Conservation (phyloP, 345 rosid species). For the Eucalyptus caleyi region DNA sequence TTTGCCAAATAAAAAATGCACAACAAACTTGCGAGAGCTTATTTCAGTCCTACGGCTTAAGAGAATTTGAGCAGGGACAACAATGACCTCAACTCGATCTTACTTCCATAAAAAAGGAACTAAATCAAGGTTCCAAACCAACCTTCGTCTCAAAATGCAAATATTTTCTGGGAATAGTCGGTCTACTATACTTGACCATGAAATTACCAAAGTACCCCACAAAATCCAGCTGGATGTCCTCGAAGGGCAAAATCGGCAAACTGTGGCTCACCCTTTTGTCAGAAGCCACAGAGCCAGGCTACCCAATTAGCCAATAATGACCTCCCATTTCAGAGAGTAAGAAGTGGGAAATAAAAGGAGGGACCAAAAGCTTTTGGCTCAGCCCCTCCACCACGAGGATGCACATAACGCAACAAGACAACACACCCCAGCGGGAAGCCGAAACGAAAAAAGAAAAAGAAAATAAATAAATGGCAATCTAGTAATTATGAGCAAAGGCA, state of each 20-base stretch:
- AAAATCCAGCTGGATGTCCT: neutral
- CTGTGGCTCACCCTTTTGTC: slow-evolving; percentile 15
- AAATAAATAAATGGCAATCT: slow-evolving; percentile 11
- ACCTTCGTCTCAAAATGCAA: neutral
- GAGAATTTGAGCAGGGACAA: neutral
- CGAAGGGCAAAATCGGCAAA: slow-evolving; percentile 4
- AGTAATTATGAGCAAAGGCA: neutral
- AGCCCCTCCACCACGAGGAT: neutral
- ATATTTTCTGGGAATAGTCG: neutral
- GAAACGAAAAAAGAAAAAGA: slow-evolving; percentile 3
- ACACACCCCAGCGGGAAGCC: neutral
- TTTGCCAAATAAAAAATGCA: neutral
- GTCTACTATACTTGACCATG: neutral
- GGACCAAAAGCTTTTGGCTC: neutral
- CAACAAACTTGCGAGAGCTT: neutral
- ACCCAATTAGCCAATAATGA: slow-evolving; percentile 23
- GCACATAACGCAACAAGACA: neutral
- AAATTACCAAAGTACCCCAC: neutral
- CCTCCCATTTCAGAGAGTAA: neutral
- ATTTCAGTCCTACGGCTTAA: neutral
- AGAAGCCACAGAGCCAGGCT: slow-evolving; percentile 17
- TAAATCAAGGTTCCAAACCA: neutral
- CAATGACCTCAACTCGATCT: neutral
- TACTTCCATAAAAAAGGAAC: neutral
- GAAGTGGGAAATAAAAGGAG: neutral